Evolutionary conservation across 768 basidiomycete species (phyloP), one percentile per base, ranked within the genome.

Genomic region (Hydnomerulius pinastri): DNA sequence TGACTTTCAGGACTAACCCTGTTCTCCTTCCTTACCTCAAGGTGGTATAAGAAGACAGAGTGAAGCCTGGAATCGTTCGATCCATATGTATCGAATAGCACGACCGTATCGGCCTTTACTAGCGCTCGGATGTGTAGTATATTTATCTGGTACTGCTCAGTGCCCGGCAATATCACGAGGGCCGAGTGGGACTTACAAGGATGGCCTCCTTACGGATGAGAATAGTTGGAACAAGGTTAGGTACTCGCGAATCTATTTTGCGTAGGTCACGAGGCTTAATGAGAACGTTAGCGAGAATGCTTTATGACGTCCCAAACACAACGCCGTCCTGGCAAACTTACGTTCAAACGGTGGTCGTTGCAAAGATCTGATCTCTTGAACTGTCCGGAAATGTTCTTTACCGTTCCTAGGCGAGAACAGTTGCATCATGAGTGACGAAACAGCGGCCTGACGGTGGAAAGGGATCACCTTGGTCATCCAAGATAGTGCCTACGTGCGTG

Each of bases 81-180:
- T 8, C 94, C 95, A 64, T 85, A 92, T 1, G 90, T 87, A 63
- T 98, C 95, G 65, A 98, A 98, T 33, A 98, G 79, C 29, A 96
- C 77, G 38, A 97, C 90, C 32, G 88, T 77, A 65, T 97, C 90
- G 8, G 93, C 88, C 70, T 98, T 98, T 64, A 98, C 87, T 35
- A 98, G 81, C 2, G 93, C 94, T 45, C 96, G 84, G 42, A 98
- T 92, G 63, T 98, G 96, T 27, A 98, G 80, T 35, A 98, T 89
- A 61, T 96, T 98, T 42, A 97, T 77, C 90, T 93, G 58, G 40
- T 4, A 33, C 39, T 21, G 21, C 38, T 53, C 53, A 58, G 55
- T 47, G 56, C 44, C 24, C 2, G 44, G 36, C 29, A n/a, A n/a
- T 25, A 9, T 18, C 13, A 42, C 51, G 38, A 29, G 9, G 15